Evolutionary conservation across 495 filamentous ascomycete genomes (phyloP), one percentile per base, ranked within the genome.

Genomic region (Amniculicola lignicola): DNA sequence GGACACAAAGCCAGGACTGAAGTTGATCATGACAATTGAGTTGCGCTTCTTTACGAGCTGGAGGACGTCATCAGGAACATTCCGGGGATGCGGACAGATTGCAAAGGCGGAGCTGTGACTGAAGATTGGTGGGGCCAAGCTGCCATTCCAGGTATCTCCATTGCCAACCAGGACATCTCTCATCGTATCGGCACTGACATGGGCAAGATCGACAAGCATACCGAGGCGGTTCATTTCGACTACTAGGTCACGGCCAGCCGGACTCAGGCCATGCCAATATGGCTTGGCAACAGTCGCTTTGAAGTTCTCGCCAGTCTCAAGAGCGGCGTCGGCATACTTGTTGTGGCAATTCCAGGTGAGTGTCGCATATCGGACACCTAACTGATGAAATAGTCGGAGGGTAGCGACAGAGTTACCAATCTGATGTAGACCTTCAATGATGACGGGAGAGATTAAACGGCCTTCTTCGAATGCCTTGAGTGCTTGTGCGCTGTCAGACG

Each of bases 341-440:
- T 96, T 98, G 67, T 91, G 87, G 74, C 93, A 98, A 72, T 95
- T 95, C 72, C 94, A 90, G 2, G 88, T 95, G 11, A 98, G 71
- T 0, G 92, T 96, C 5, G 86, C 85, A 61, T 96, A 96, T 36
- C 88, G 84, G 6, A 95, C 91, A n/a, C 92, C 93, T 11, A 93
- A 74, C 2, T 75, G 74, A 66, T 91, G 73, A 67, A 82, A 94
- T 6, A 79, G 75, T 2, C 93, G 83, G 16, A 96, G 75, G 45
- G 84, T 87, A 16, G 89, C 78, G 9, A 86, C 70, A 0, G 84
- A 87, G 74, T 96, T 95, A 33, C 89, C 92, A 53, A 98, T 94
- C 60, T 95, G 91, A 67, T 98, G 93, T 0, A 98, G 80, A 3
- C 93, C 93, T 72, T 98, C 93, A 22, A 96, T 87, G 12, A 84